Conservation (phyloP, 257 asterid species). For the Solanum sejunctum region DNA sequence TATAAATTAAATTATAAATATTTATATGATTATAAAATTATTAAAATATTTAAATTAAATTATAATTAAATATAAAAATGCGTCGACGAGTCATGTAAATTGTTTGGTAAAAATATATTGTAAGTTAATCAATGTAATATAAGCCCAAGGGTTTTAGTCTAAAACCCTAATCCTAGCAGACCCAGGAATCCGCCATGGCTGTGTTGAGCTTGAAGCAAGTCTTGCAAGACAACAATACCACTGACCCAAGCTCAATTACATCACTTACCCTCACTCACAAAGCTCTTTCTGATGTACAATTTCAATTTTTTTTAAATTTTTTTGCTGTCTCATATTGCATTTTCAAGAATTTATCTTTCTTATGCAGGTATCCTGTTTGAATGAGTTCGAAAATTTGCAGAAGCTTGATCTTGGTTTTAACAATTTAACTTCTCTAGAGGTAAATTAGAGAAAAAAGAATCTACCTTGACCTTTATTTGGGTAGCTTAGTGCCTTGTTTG, state of each 20-base stretch:
- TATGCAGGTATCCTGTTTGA: constrained; percentile 73
- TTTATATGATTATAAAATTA: no score
- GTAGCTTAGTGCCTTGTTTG: neutral
- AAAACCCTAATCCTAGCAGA: constrained; percentile 19
- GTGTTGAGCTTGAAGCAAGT: constrained; percentile 57
- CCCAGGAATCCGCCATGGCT: constrained; percentile 22
- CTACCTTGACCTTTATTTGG: neutral
- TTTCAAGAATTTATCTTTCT: neutral
- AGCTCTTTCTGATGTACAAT: constrained; percentile 76
- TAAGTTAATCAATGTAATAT: no score
- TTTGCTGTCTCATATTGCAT: neutral
- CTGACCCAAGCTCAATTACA: constrained; percentile 42
- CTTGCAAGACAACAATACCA: constrained; percentile 42
- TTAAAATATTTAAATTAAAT: no score
- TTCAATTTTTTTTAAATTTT: neutral
- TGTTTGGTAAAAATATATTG: no score
- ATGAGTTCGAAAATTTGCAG: constrained; percentile 69
- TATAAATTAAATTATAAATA: no score
- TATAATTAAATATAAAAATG: no score
- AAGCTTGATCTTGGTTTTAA: constrained; percentile 75
- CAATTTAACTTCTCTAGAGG: constrained; percentile 75
- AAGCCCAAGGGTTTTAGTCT: neutral
- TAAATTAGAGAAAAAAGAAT: neutral
- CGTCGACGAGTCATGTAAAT: no score
- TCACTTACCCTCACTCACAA: constrained; percentile 64